Conservation (phyloP, 805 yeast species). For the Zygotorulaspora chibaensis region DNA sequence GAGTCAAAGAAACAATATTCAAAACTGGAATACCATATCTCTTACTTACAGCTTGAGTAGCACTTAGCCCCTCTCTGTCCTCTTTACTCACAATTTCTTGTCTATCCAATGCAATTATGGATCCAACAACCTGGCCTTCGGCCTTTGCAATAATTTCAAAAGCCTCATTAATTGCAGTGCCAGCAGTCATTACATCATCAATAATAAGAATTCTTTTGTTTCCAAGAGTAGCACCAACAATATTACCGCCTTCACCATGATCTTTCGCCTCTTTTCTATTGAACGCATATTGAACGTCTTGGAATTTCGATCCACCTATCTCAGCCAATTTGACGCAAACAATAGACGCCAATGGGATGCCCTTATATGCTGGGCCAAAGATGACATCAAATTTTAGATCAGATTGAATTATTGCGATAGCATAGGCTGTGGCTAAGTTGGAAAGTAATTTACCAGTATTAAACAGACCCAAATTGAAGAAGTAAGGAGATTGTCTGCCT, state of each 20-base stretch:
- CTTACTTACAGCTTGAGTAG: slow-evolving; percentile 74
- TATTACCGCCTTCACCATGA: slow-evolving; percentile 96
- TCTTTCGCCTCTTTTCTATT: slow-evolving; percentile 96
- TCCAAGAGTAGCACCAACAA: slow-evolving; percentile 77
- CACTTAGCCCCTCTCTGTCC: slow-evolving; percentile 46
- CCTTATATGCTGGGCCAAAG: slow-evolving; percentile 98
- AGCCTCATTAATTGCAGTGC: slow-evolving; percentile 96
- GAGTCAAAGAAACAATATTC: slow-evolving; percentile 70
- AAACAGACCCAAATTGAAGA: slow-evolving; percentile 90
- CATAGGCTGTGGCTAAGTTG: slow-evolving; percentile 84
- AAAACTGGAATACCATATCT: slow-evolving; percentile 77
- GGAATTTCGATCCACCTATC: slow-evolving; percentile 74
- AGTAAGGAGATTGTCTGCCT: slow-evolving; percentile 93
- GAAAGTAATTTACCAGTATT: slow-evolving; percentile 73
- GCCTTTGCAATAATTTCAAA: slow-evolving; percentile 67
- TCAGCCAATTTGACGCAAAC: slow-evolving; percentile 91
- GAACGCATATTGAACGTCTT: slow-evolving; percentile 78
- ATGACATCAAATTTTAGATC: slow-evolving; percentile 83
- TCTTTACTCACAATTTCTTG: slow-evolving; percentile 79
- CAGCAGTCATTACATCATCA: slow-evolving; percentile 98
- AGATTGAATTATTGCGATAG: slow-evolving; percentile 76
- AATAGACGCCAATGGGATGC: slow-evolving; percentile 90
- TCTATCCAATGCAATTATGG: slow-evolving; percentile 90
- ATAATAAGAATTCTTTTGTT: slow-evolving; percentile 77
- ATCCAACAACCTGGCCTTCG: slow-evolving; percentile 73